Percentiles rank a stretch among this genome's conserved stretches.
phyloP scores from a whole-genome alignment of 1,284 basidiomycete genomes.

The Coniophora puteana region DNA sequence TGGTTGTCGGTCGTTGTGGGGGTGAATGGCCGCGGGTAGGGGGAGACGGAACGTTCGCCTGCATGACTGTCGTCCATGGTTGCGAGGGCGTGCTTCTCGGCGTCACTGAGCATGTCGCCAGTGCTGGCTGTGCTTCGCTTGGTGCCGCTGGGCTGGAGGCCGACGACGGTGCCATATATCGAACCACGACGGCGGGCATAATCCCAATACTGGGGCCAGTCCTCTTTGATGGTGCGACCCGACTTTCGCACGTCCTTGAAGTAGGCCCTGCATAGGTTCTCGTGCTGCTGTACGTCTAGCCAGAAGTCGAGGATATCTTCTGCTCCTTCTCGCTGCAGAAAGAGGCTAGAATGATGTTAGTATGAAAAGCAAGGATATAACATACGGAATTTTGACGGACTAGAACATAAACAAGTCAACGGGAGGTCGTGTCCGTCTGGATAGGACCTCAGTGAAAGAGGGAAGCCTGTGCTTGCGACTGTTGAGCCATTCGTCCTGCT shows the following conservation, averaged over 20 bases:
- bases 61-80: slow-evolving; percentile 45
- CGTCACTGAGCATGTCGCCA: slow-evolving; percentile 59
- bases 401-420: slow-evolving; percentile 99
- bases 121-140: slow-evolving; percentile 78
- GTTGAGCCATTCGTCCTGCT: slow-evolving; percentile 66
- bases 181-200: slow-evolving; percentile 84
- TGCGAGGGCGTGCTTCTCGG: slow-evolving; percentile 59
- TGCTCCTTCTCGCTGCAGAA: slow-evolving; percentile 89
- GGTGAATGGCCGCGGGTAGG: slow-evolving; percentile 36
- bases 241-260: slow-evolving; percentile 98
- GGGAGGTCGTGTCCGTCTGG: slow-evolving; percentile 85
- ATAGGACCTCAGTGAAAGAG: slow-evolving; percentile 82
- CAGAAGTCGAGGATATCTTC: slow-evolving; percentile 98
- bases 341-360: slow-evolving; percentile 49
- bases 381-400: slow-evolving; percentile 35
- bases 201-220: slow-evolving; percentile 97
- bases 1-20: slow-evolving; percentile 44
- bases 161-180: slow-evolving; percentile 89
- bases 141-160: slow-evolving; percentile 55
- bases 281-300: slow-evolving; percentile 98
- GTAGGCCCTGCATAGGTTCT: slow-evolving; percentile 96
- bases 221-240: slow-evolving; percentile 86
- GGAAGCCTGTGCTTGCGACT: slow-evolving; percentile 70
- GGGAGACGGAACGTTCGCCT: slow-evolving; percentile 49
- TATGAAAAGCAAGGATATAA: slow-evolving; percentile 6